Conservation (phyloP, 768 basidiomycete genomes). For the Auricularia cornea region DNA sequence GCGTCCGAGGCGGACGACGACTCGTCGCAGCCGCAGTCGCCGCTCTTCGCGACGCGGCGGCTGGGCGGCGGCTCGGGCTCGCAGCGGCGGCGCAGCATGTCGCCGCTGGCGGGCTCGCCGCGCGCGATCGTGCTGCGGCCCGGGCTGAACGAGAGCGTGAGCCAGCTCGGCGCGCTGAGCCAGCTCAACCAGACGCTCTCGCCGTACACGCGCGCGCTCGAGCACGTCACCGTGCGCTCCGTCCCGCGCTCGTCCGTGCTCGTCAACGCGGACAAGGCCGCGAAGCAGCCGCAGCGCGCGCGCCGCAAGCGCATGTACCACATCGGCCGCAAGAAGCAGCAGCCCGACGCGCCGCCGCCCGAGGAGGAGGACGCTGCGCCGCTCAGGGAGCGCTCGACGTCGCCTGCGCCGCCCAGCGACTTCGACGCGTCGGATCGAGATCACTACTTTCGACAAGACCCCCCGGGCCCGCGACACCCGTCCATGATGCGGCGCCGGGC, state of each 20-base stretch:
- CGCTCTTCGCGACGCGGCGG: background rate
- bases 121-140: conserved; percentile 60
- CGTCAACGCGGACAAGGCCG: conserved; percentile 27
- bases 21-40: background rate
- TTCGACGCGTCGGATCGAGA: conserved; percentile 71
- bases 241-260: conserved; percentile 40
- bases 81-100: background rate
- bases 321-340: conserved; percentile 36
- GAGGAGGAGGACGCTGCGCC: conserved; percentile 9
- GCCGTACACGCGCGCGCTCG: conserved; percentile 83
- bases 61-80: background rate
- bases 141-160: conserved; percentile 64
- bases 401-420: conserved; percentile 37
- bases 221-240: conserved; percentile 88
- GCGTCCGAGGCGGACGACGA: background rate
- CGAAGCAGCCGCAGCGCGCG: conserved; percentile 56
- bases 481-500: no score
- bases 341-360: background rate
- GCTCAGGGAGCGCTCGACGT: conserved; percentile 8
- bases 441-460: conserved; percentile 47
- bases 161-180: conserved; percentile 78
- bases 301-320: conserved; percentile 66
- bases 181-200: conserved; percentile 90
- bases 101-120: conserved; percentile 24
- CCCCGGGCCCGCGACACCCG: background rate